Percentiles rank a stretch among this genome's conserved stretches.
phyloP scores from a whole-genome alignment of 73 alveolate species.

The Chromera velia region DNA sequence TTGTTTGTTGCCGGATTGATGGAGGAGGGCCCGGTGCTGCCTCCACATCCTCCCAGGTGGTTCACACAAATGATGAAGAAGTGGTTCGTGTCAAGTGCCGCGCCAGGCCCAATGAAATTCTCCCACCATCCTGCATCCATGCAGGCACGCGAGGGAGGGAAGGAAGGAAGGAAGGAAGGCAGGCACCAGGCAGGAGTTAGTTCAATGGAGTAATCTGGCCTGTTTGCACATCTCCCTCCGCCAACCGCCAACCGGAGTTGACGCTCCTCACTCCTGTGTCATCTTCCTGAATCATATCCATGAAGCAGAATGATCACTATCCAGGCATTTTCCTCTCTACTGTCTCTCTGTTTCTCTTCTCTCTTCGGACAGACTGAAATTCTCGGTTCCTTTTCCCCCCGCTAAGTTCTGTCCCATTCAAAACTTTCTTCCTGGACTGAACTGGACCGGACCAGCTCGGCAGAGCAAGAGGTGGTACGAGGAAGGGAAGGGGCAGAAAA shows the following conservation, averaged over 20 bases:
- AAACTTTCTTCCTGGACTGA: not conserved
- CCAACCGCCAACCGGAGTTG: no score
- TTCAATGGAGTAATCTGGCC: not conserved
- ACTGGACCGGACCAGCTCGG: not conserved
- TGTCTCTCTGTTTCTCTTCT: no score
- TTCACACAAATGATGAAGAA: constrained; percentile 30
- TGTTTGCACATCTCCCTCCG: no score
- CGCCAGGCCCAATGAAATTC: constrained; percentile 35
- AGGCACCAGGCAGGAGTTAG: not conserved
- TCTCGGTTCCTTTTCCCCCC: not conserved
- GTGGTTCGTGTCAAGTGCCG: constrained; percentile 21
- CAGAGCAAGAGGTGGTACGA: not conserved
- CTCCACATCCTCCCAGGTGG: constrained; percentile 33
- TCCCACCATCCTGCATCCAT: not conserved
- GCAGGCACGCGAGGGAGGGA: not conserved
- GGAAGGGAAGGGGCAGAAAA: not conserved
- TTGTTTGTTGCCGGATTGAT: constrained; percentile 10
- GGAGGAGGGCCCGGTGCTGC: constrained; percentile 30
- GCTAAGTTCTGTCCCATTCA: not conserved
- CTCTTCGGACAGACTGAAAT: not conserved
- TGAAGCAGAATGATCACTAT: no score
- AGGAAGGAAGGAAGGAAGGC: not conserved
- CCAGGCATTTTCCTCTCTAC: no score
- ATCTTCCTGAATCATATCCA: no score
- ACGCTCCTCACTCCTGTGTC: no score